Conservation (phyloP, 768 basidiomycete species). For the Lentinus brumalis region DNA sequence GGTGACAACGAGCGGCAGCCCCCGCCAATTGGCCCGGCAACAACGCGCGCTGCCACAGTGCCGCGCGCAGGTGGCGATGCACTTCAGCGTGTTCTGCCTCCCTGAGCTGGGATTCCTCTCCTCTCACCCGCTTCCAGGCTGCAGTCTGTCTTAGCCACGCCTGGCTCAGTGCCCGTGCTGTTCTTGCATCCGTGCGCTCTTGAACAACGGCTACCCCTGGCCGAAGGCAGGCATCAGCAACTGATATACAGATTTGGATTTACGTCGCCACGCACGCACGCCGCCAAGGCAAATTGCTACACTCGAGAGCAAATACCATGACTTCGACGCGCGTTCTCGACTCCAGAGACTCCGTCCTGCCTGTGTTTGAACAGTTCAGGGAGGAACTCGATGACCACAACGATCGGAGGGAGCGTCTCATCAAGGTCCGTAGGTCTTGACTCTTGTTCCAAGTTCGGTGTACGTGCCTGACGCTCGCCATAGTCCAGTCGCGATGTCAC, state of each 20-base stretch:
- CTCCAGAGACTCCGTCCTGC: slow-evolving; percentile 26
- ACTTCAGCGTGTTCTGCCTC: too few relatives aligned
- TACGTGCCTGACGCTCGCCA: not conserved
- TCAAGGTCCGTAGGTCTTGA: slow-evolving; percentile 60
- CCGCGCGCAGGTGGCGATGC: too few relatives aligned
- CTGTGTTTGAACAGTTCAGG: slow-evolving; percentile 63
- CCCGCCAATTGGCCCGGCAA: not conserved
- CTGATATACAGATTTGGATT: too few relatives aligned
- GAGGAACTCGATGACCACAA: slow-evolving; percentile 79
- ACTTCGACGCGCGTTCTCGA: slow-evolving; percentile 8
- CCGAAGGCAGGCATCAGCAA: too few relatives aligned
- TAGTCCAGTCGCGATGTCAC: slow-evolving; percentile 88
- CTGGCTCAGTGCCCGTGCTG: not conserved
- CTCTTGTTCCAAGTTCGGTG: not conserved
- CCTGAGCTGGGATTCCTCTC: not conserved
- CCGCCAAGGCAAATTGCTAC: not conserved
- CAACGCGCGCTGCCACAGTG: too few relatives aligned
- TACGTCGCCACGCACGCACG: not conserved
- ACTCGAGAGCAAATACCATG: not conserved
- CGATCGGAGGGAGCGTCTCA: slow-evolving; percentile 86
- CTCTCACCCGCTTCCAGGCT: not conserved
- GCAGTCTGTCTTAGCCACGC: too few relatives aligned
- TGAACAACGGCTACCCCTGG: too few relatives aligned
- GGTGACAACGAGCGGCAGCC: not conserved
- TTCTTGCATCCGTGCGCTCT: not conserved